These are phyloP conservation scores for Psilocybe azurescens DNA, from an alignment of 768 basidiomycete genomes.

Conservation along the genomic window DNA sequence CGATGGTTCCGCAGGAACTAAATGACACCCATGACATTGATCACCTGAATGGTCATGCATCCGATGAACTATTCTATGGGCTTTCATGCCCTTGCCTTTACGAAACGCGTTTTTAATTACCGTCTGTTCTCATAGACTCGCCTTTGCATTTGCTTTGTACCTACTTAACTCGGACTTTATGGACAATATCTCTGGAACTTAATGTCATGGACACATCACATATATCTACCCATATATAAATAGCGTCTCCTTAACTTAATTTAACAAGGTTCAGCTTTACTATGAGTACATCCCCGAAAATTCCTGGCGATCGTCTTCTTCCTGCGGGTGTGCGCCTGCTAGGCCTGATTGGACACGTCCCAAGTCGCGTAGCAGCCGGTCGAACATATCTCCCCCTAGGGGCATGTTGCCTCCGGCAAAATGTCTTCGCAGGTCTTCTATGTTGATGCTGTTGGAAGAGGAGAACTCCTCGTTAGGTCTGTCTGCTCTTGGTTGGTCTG, in stretches of 20 bases:
- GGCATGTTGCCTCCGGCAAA: background rate
- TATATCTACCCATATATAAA: background rate
- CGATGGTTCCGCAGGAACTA: slow-evolving; percentile 79
- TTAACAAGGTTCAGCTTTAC: background rate
- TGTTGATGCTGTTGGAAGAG: too few species aligned
- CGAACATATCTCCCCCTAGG: background rate
- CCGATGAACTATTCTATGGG: too few species aligned
- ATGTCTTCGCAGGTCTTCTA: background rate
- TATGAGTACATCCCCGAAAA: slow-evolving; percentile 67
- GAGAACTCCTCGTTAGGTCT: too few species aligned
- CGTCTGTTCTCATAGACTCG: background rate
- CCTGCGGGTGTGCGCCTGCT: too few species aligned
- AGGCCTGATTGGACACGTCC: too few species aligned
- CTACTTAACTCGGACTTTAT: background rate
- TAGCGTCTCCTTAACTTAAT: background rate
- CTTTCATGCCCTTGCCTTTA: too few species aligned
- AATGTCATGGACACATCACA: background rate
- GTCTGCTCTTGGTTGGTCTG: too few species aligned
- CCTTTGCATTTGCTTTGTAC: background rate
- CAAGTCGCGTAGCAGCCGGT: too few species aligned
- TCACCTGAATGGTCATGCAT: background rate
- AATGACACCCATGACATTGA: slow-evolving; percentile 16
- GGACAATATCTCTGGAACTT: background rate
- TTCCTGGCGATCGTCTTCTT: slow-evolving; percentile 27
- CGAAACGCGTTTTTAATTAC: background rate